Evolutionary conservation across 306 rosid genomes (phyloP).

Genomic region (apple (Malus domestica)): DNA sequence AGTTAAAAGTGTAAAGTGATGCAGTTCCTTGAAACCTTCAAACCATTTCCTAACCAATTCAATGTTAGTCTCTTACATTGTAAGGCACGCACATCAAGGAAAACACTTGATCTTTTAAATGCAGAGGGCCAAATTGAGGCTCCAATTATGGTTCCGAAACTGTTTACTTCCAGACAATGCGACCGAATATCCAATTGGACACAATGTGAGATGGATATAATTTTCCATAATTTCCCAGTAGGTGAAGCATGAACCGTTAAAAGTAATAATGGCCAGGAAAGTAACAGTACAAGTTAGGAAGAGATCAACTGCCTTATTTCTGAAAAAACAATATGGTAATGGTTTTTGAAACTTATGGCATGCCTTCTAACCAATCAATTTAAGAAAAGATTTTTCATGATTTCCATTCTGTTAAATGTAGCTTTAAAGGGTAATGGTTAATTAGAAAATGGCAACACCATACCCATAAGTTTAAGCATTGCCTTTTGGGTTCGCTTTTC

Average conservation of each 20-base stretch:
- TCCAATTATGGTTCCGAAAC: neutral
- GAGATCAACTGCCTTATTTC: neutral
- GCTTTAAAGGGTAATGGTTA: neutral
- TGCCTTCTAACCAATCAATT: neutral
- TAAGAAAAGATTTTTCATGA: neutral
- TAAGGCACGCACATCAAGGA: neutral
- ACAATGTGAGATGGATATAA: neutral
- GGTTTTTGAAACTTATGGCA: too few relatives aligned
- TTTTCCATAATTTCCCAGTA: neutral
- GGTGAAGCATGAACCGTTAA: neutral
- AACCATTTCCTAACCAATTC: neutral
- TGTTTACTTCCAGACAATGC: neutral
- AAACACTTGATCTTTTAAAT: neutral
- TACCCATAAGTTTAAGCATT: conserved; percentile 71
- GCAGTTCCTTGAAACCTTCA: neutral
- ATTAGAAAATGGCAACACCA: conserved; percentile 3
- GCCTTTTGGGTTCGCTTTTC: conserved; percentile 87
- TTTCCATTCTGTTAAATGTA: neutral
- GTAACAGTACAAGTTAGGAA: neutral
- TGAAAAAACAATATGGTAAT: neutral
- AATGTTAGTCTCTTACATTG: neutral
- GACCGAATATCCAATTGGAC: neutral
- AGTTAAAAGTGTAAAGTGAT: neutral
- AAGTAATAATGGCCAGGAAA: neutral
- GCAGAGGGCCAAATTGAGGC: neutral